A percentile compares a stretch with the other conserved stretches of the same genome.
These are phyloP conservation scores for Calocera viscosa DNA, from an alignment of 768 basidiomycete species.

Conservation along the genomic window DNA sequence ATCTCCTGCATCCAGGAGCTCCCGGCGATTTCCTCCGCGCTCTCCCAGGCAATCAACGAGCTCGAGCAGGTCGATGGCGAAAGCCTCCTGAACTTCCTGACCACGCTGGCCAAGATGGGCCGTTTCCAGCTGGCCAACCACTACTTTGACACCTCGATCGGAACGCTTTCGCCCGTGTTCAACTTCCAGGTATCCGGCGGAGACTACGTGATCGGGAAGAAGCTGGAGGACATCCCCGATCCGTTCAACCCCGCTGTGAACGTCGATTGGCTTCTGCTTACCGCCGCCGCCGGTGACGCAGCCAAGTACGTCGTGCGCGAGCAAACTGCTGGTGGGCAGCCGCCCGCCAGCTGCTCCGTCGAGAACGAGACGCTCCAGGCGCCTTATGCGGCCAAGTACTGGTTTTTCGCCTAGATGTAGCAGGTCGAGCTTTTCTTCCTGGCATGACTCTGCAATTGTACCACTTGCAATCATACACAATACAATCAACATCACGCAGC, in stretches of 20 bases:
- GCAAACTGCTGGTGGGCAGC: no score
- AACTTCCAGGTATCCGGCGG: slow-evolving; percentile 12
- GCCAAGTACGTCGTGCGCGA: no score
- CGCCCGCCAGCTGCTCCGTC: slow-evolving; percentile 52
- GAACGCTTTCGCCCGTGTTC: slow-evolving; percentile 2
- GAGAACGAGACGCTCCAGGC: slow-evolving; percentile 37
- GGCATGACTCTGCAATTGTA: no score
- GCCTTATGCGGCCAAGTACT: neutral
- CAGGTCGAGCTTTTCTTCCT: no score
- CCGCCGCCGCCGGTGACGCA: no score
- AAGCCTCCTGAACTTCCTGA: neutral
- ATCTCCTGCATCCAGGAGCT: slow-evolving; percentile 23
- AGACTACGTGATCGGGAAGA: neutral
- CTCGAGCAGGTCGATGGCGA: neutral
- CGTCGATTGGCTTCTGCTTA: slow-evolving; percentile 45
- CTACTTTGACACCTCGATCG: slow-evolving; percentile 12
- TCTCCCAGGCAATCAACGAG: neutral
- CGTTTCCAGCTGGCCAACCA: slow-evolving; percentile 12
- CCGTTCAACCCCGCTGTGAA: slow-evolving; percentile 24
- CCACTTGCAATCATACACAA: no score
- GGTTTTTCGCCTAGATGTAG: no score
- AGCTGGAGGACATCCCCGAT: neutral
- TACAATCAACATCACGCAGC: no score
- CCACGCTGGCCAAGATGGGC: neutral
- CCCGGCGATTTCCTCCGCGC: slow-evolving; percentile 14